Percentiles rank a stretch among this genome's conserved stretches.
Evolutionary conservation across 176 grass and related monocot genomes (phyloP).

Genomic region (Cocos nucifera): DNA sequence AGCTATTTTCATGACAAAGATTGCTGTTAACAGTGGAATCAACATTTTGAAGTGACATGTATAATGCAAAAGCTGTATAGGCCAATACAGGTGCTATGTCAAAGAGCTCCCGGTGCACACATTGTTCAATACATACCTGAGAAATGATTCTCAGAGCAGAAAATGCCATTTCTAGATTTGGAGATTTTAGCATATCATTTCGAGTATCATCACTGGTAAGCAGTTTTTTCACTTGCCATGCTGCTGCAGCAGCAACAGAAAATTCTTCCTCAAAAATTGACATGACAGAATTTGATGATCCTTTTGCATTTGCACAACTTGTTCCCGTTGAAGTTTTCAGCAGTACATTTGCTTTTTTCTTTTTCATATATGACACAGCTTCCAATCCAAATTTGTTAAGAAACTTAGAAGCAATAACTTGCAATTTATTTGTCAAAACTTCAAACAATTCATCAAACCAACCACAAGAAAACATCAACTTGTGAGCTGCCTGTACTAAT

Average conservation of each 20-base stretch:
- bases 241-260: constrained; percentile 40
- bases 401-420: constrained; percentile 45
- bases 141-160: constrained; percentile 63
- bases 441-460: constrained; percentile 73
- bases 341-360: constrained; percentile 49
- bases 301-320: constrained; percentile 23
- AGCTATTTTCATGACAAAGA: neutral
- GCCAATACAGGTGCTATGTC: constrained; percentile 44
- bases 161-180: constrained; percentile 40
- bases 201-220: constrained; percentile 42
- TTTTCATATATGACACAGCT: constrained; percentile 31
- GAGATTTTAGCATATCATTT: constrained; percentile 53
- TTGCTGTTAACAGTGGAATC: constrained; percentile 14
- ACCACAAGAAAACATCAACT: constrained; percentile 47
- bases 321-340: constrained; percentile 38
- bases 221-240: constrained; percentile 81
- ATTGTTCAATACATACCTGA: constrained; percentile 51
- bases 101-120: constrained; percentile 47
- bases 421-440: constrained; percentile 54
- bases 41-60: constrained; percentile 43
- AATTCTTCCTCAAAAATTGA: constrained; percentile 30
- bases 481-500: constrained; percentile 43
- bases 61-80: constrained; percentile 52
- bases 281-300: constrained; percentile 29
- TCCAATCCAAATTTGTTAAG: constrained; percentile 32